Conservation (phyloP, 2,329 filamentous ascomycete species). For the Cercospora sp. region DNA sequence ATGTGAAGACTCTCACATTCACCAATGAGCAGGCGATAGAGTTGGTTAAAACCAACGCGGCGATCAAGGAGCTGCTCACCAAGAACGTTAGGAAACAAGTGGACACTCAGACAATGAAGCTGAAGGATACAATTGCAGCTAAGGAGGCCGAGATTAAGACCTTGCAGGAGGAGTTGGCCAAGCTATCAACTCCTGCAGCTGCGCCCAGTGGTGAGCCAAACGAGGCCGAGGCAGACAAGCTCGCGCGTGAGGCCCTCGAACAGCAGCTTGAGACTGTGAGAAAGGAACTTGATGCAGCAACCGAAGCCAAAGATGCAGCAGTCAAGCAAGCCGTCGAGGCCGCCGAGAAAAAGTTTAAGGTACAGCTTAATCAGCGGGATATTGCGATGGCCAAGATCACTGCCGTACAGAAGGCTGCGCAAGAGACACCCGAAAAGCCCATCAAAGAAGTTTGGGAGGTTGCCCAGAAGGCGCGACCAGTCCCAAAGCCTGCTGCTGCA, state of each 20-base stretch:
- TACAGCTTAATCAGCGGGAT: slow-evolving; percentile 72
- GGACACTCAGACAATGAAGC: slow-evolving; percentile 43
- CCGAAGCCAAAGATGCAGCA: slow-evolving; percentile 36
- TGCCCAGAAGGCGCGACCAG: slow-evolving; percentile 61
- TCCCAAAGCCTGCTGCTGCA: slow-evolving; percentile 29
- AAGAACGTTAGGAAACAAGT: slow-evolving; percentile 60
- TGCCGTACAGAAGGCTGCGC: slow-evolving; percentile 76
- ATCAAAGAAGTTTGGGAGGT: slow-evolving; percentile 85
- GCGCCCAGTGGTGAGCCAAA: background rate
- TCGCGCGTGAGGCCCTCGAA: slow-evolving; percentile 28
- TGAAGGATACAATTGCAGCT: slow-evolving; percentile 38
- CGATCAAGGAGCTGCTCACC: slow-evolving; percentile 51
- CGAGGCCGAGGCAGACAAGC: slow-evolving; percentile 20
- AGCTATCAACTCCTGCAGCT: slow-evolving; percentile 7
- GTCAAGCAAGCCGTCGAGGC: slow-evolving; percentile 42
- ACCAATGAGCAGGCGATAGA: slow-evolving; percentile 54
- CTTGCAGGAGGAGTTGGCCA: slow-evolving; percentile 26
- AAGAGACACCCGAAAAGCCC: slow-evolving; percentile 80
- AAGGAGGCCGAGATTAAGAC: slow-evolving; percentile 37
- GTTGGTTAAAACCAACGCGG: slow-evolving; percentile 53
- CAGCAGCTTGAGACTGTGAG: slow-evolving; percentile 32
- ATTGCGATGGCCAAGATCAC: slow-evolving; percentile 69
- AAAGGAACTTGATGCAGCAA: slow-evolving; percentile 32
- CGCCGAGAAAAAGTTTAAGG: slow-evolving; percentile 58
- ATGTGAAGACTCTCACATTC: slow-evolving; percentile 40